phyloP scores from a whole-genome alignment of 2,329 filamentous ascomycete species.

The Fusarium sp. region DNA sequence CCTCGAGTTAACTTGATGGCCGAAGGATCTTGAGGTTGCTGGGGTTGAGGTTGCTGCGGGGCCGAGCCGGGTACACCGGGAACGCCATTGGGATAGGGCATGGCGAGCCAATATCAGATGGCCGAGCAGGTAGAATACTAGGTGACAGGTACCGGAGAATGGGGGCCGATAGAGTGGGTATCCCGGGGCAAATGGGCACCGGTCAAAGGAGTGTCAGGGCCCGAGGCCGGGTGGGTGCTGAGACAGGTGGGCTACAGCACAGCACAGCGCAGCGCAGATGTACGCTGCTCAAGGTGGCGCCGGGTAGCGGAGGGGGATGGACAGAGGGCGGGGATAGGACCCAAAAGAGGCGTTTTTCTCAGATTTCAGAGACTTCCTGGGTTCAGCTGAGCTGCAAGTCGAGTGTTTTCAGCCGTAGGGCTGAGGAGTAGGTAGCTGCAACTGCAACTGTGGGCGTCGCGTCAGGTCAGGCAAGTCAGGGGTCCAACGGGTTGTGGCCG shows the following conservation, averaged over 20 bases:
- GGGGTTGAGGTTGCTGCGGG: constrained; percentile 46
- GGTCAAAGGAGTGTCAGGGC: constrained; percentile 17
- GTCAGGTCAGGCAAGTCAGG: constrained; percentile 18
- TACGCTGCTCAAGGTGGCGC: constrained; percentile 17
- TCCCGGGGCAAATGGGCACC: constrained; percentile 11
- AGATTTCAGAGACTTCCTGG: constrained; percentile 10
- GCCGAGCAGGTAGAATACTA: background rate
- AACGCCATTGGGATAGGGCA: constrained; percentile 45
- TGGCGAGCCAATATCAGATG: constrained; percentile 18
- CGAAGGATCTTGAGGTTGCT: constrained; percentile 57
- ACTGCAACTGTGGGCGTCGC: constrained; percentile 15
- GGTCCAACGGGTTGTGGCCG: constrained; percentile 24
- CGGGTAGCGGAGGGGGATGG: constrained; percentile 4
- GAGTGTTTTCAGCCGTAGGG: constrained; percentile 22
- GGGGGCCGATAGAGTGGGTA: constrained; percentile 29
- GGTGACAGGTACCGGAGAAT: constrained; percentile 5
- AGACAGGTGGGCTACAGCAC: constrained; percentile 10
- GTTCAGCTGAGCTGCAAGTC: constrained; percentile 34
- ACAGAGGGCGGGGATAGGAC: background rate
- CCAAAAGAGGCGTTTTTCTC: constrained; percentile 23
- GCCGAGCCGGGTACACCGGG: constrained; percentile 40
- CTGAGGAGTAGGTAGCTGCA: background rate
- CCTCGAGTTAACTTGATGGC: constrained; percentile 71
- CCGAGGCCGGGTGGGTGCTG: constrained; percentile 6
- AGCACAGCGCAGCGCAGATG: constrained; percentile 11